Evolutionary conservation across 257 asterid genomes (phyloP).

Genomic region (Nicotiana paniculata): DNA sequence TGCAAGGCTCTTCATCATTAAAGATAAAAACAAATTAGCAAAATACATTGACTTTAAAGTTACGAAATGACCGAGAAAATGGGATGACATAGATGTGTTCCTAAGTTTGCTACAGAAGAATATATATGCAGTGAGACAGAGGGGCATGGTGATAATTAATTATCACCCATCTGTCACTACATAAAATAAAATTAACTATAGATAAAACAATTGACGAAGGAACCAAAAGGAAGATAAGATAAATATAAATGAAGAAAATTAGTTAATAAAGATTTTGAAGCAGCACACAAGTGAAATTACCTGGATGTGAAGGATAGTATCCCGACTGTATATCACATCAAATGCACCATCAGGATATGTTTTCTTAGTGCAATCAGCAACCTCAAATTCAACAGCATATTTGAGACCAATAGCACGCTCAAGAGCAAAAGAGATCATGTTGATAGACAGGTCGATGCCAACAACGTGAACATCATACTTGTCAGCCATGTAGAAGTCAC

Average conservation of each 20-base stretch:
- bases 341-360: slow-evolving; percentile 67
- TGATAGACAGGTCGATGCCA: slow-evolving; percentile 85
- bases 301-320: slow-evolving; percentile 92
- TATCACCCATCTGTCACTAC: not conserved
- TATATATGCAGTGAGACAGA: not conserved
- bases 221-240: not conserved
- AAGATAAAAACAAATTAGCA: not conserved
- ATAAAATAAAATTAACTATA: not conserved
- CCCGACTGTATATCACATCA: slow-evolving; percentile 92
- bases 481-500: slow-evolving; percentile 95
- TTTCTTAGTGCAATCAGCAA: slow-evolving; percentile 93
- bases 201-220: not conserved
- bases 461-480: slow-evolving; percentile 82
- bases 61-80: not conserved
- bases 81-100: not conserved
- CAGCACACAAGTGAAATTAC: slow-evolving; percentile 26
- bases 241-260: not conserved
- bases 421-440: slow-evolving; percentile 94
- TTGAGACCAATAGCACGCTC: slow-evolving; percentile 88
- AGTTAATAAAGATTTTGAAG: not conserved
- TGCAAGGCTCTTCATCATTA: not conserved
- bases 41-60: not conserved
- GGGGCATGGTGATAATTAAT: too few relatives aligned
- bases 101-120: not conserved
- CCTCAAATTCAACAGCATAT: slow-evolving; percentile 95